Evolutionary conservation across 495 filamentous ascomycete genomes (phyloP).

Genomic region (Clavariopsis aquatica): DNA sequence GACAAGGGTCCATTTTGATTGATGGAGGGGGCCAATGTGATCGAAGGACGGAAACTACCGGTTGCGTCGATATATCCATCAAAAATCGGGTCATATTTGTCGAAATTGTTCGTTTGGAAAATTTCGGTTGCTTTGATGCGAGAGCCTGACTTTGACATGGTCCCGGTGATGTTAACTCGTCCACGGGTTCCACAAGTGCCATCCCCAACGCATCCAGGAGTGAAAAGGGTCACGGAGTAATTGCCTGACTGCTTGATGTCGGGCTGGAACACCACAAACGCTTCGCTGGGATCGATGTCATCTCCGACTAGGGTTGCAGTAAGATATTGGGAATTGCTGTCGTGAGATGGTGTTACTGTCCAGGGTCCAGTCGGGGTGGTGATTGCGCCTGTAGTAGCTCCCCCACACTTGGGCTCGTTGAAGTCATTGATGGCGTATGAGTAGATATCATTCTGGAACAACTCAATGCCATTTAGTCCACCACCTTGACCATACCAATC

Average conservation of each 20-base stretch:
- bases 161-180: slow-evolving; percentile 74
- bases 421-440: slow-evolving; percentile 81
- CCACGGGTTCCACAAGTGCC: slow-evolving; percentile 73
- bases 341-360: slow-evolving; percentile 59
- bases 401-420: slow-evolving; percentile 84
- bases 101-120: slow-evolving; percentile 87
- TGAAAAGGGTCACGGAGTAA: slow-evolving; percentile 85
- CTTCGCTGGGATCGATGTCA: slow-evolving; percentile 52
- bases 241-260: slow-evolving; percentile 87
- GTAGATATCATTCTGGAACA: slow-evolving; percentile 72
- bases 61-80: slow-evolving; percentile 78
- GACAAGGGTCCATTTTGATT: slow-evolving; percentile 66
- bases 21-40: slow-evolving; percentile 71
- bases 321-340: slow-evolving; percentile 73
- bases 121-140: slow-evolving; percentile 53
- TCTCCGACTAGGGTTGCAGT: slow-evolving; percentile 60
- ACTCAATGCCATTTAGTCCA: slow-evolving; percentile 82
- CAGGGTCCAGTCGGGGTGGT: slow-evolving; percentile 74
- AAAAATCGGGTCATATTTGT: slow-evolving; percentile 93
- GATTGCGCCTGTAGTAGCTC: slow-evolving; percentile 61
- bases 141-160: slow-evolving; percentile 53
- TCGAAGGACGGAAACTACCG: slow-evolving; percentile 71
- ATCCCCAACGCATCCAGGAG: slow-evolving; percentile 84
- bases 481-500: slow-evolving; percentile 84
- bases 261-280: slow-evolving; percentile 69